A percentile compares a stretch with the other conserved stretches of the same genome.
Evolutionary conservation across 2,329 filamentous ascomycete species (phyloP).

Genomic region (Sphaerulina vaccinii): DNA sequence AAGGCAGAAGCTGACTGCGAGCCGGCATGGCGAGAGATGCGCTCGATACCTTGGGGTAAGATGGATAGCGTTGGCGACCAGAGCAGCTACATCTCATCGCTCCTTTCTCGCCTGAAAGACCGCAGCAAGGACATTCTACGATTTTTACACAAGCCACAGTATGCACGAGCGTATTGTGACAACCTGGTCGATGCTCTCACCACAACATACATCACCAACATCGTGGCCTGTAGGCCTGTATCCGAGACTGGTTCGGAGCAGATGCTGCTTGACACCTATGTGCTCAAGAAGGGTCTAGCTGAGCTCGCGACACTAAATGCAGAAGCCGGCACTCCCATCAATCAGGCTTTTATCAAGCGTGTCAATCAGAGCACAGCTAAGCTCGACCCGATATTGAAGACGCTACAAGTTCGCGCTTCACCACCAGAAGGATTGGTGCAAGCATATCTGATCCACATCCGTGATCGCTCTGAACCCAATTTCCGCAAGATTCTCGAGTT

Average conservation of each 20-base stretch:
- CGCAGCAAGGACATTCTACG: conserved; percentile 73
- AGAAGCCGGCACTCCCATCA: conserved; percentile 54
- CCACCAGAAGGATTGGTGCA: conserved; percentile 93
- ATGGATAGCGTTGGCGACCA: conserved; percentile 93
- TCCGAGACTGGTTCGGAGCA: conserved; percentile 94
- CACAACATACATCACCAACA: conserved; percentile 73
- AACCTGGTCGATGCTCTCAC: conserved; percentile 89
- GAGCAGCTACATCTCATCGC: conserved; percentile 83
- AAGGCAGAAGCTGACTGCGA: conserved; percentile 81
- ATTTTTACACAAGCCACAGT: conserved; percentile 83
- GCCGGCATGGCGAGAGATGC: conserved; percentile 92
- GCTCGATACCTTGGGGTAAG: conserved; percentile 89
- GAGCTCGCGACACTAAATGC: conserved; percentile 64
- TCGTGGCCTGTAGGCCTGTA: conserved; percentile 86
- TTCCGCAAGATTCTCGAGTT: conserved; percentile 95
- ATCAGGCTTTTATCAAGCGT: conserved; percentile 73
- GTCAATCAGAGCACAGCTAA: conserved; percentile 81
- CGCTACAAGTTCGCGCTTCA: conserved; percentile 85
- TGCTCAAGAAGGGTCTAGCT: conserved; percentile 75
- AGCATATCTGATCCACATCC: conserved; percentile 96
- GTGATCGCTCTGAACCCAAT: conserved; percentile 87
- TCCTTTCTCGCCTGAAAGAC: conserved; percentile 70
- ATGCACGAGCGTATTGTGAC: conserved; percentile 90
- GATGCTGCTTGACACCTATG: conserved; percentile 96
- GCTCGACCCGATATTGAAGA: conserved; percentile 91